Base-by-base conservation (phyloP, 1,139 yeast genomes). In the Kurtzmaniella quercitrusa region DNA sequence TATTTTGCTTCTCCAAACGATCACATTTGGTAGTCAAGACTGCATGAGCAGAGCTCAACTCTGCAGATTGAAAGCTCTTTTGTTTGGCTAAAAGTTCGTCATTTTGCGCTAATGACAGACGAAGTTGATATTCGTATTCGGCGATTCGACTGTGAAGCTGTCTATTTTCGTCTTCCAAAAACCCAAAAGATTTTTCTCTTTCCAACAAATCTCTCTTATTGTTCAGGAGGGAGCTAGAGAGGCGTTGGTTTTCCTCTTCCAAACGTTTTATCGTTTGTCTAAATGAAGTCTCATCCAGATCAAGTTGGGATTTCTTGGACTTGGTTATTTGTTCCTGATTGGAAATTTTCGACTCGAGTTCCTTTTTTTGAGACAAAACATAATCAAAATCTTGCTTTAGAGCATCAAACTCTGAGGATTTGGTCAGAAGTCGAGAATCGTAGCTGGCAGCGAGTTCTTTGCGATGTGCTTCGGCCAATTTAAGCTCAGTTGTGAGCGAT, bases 331-430 rank as follows among this genome's bases (percentile, higher is more conserved):
- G 74, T 8, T 75, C 65, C 45, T 77, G 77, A 39, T 71, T 70
- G 18, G 73, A 60, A 38, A 75, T 60, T 43, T 76, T 74, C 6
- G 74, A 66, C 45, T 83, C 85, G 35, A 84, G 59, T 39, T 78
- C 75, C 40, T 74, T 69, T 33, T 83, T 72, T 51, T 82, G 79
- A 36, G 74, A 68, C 42, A 80, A 67, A 45, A 85, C 78, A 44
- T 69, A 82, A 28, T 77, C 68, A 30, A 86, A 71, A 50, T 83
- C 80, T 35, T 68, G 66, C 50, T 80, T 77, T 22, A 83, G 57
- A 19, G 60, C 56, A 20, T 56, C 56, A 38, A 61, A 52, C 41
- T 62, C 66, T 38, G 62, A 63, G 46, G 60, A 64, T 49, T 71
- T 70, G 34, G 56, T 54, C 14, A 54, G 46, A 20, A 74, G 39